Percentiles rank a stretch among this genome's conserved stretches.
Conservation (phyloP, 352 stramenopile genomes). For the Thalassiosira ordinaria region DNA sequence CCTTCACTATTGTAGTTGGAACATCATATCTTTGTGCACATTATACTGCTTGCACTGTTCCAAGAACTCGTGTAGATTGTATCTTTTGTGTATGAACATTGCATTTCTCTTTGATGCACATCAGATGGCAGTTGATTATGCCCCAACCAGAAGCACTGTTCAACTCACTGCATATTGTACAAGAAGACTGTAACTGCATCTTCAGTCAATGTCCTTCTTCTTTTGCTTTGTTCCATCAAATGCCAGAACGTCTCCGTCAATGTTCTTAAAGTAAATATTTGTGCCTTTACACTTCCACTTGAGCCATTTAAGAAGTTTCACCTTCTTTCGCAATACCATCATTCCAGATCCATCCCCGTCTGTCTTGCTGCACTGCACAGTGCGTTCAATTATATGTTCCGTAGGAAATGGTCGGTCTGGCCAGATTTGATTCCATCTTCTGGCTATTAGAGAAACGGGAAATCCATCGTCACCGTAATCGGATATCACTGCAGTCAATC, state of each 20-base stretch:
- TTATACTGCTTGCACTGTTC: no score
- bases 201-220: neutral
- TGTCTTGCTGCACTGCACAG: constrained; percentile 17
- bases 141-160: no score
- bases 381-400: constrained; percentile 45
- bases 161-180: no score
- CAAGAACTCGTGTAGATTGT: no score
- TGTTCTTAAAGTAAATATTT: constrained; percentile 42
- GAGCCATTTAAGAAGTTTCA: constrained; percentile 56
- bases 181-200: no score
- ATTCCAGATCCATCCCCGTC: constrained; percentile 2
- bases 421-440: constrained; percentile 85
- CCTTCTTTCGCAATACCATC: constrained; percentile 50
- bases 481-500: constrained; percentile 75
- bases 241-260: constrained; percentile 44
- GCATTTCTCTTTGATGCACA: no score
- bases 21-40: no score
- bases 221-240: constrained; percentile 32
- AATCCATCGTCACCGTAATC: constrained; percentile 83
- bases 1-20: no score
- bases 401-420: constrained; percentile 73
- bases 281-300: constrained; percentile 56
- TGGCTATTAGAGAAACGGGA: constrained; percentile 66
- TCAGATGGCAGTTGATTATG: no score
- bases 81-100: no score